These are phyloP conservation scores for Hevea brasiliensis DNA, from an alignment of 345 rosid species.

Conservation along the genomic window DNA sequence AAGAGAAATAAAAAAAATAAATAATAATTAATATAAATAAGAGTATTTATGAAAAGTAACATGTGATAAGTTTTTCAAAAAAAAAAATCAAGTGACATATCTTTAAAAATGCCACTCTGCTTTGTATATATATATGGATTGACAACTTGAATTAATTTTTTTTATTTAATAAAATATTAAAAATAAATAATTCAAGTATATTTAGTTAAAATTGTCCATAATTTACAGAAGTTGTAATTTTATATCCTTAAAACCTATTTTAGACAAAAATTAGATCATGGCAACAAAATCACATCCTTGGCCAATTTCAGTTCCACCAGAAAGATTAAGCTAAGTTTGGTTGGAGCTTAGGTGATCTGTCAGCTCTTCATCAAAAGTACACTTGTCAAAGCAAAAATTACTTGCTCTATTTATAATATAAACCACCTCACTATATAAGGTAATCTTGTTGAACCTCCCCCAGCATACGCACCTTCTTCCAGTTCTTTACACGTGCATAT, in stretches of 20 bases:
- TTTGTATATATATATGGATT: too few species aligned
- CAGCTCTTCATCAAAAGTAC: not conserved
- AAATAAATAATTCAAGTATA: too few species aligned
- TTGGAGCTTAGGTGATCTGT: not conserved
- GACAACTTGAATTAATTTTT: too few species aligned
- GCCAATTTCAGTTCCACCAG: not conserved
- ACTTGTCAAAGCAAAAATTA: not conserved
- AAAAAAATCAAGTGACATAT: too few species aligned
- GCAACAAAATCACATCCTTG: not conserved
- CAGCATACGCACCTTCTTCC: not conserved
- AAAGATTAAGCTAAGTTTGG: not conserved
- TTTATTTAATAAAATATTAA: too few species aligned
- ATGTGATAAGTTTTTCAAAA: too few species aligned
- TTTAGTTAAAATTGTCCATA: too few species aligned
- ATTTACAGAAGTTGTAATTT: too few species aligned
- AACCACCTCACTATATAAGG: constrained; percentile 3
- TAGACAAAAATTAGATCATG: not conserved
- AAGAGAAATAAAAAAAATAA: too few species aligned
- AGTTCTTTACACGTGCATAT: not conserved
- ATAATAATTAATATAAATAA: too few species aligned
- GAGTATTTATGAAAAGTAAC: too few species aligned
- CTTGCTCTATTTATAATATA: not conserved
- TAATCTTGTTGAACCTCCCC: not conserved
- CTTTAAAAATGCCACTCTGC: too few species aligned
- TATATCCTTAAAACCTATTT: not conserved